Evolutionary conservation across 805 yeast species (phyloP).

Genomic region (Pichia deserticola): DNA sequence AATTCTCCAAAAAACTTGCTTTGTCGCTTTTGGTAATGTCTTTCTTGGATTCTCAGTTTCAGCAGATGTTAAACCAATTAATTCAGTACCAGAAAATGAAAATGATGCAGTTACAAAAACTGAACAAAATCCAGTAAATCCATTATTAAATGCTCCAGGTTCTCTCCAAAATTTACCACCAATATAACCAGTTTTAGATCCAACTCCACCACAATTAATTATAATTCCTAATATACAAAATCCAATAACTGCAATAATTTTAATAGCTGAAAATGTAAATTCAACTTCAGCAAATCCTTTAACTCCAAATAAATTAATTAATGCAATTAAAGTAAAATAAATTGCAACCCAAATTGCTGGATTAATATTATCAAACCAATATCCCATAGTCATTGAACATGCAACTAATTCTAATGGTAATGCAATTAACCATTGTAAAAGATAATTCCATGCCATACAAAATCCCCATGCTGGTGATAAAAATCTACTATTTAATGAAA

Average conservation of each 20-base stretch:
- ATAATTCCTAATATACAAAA: conserved; percentile 47
- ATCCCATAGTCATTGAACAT: conserved; percentile 39
- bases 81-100: conserved; percentile 57
- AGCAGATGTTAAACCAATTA: conserved; percentile 54
- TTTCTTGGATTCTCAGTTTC: conserved; percentile 51
- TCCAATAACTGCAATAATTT: conserved; percentile 47
- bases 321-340: conserved; percentile 39
- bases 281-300: conserved; percentile 61
- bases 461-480: conserved; percentile 50
- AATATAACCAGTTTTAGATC: conserved; percentile 42
- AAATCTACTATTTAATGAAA: conserved; percentile 48
- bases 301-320: conserved; percentile 50
- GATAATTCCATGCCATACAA: conserved; percentile 50
- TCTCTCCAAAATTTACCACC: conserved; percentile 52
- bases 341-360: conserved; percentile 47
- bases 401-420: conserved; percentile 46
- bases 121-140: conserved; percentile 53
- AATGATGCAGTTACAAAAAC: conserved; percentile 52
- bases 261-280: conserved; percentile 42
- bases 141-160: conserved; percentile 45
- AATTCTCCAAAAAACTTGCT: conserved; percentile 54
- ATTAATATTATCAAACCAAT: conserved; percentile 37
- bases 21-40: conserved; percentile 52
- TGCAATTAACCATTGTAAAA: conserved; percentile 41
- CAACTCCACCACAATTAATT: conserved; percentile 53